Evolutionary conservation across 2,329 filamentous ascomycete genomes (phyloP).

Genomic region (Uncinocarpus reesii): DNA sequence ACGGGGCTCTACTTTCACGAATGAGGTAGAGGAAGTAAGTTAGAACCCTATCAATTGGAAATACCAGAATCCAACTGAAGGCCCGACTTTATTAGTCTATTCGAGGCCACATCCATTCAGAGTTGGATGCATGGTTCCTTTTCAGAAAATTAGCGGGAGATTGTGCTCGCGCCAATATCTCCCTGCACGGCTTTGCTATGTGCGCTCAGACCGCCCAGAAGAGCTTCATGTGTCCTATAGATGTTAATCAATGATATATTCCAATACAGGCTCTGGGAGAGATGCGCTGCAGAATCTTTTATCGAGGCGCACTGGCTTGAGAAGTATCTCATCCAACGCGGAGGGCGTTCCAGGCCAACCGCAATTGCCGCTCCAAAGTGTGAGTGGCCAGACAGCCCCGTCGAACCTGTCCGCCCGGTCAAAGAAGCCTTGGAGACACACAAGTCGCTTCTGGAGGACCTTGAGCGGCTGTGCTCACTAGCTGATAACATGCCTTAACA

Average conservation of each 20-base stretch:
- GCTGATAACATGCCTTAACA: slow-evolving; percentile 11
- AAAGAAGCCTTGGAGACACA: slow-evolving; percentile 18
- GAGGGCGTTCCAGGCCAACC: slow-evolving; percentile 1
- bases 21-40: not conserved
- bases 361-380: not conserved
- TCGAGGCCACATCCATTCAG: not conserved
- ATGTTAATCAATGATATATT: not conserved
- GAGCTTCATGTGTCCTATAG: too few relatives aligned
- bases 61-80: too few relatives aligned
- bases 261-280: not conserved
- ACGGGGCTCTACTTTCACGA: not conserved
- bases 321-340: not conserved
- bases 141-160: not conserved
- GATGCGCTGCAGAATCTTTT: not conserved
- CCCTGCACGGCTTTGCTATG: not conserved
- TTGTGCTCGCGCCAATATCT: not conserved
- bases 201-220: too few relatives aligned
- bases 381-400: slow-evolving; percentile 17
- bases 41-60: not conserved
- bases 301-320: slow-evolving; percentile 2
- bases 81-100: not conserved
- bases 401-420: slow-evolving; percentile 16
- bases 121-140: not conserved
- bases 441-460: slow-evolving; percentile 19
- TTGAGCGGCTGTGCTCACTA: slow-evolving; percentile 17